Evolutionary conservation across 192 early-diverging fungal species (phyloP).

Genomic region (Rhizophagus prolifer): DNA sequence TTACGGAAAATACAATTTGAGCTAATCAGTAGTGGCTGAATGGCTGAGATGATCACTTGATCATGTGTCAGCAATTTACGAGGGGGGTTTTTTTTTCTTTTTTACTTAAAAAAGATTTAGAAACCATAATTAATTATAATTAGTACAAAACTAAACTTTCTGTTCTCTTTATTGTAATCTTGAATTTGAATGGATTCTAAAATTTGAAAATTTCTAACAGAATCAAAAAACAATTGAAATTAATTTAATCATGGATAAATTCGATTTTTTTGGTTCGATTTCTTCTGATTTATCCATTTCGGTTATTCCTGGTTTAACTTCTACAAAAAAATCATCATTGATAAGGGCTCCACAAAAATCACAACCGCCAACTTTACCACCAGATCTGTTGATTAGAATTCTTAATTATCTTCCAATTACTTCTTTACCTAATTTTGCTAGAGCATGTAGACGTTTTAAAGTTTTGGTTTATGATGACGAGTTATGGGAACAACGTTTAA

Average conservation of each 20-base stretch:
- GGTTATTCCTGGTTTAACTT: neutral
- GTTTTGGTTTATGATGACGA: conserved; percentile 76
- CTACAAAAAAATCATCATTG: neutral
- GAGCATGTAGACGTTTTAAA: conserved; percentile 70
- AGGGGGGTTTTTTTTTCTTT: too few relatives aligned
- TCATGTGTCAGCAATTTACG: too few relatives aligned
- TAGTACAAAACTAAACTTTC: too few relatives aligned
- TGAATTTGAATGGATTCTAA: neutral
- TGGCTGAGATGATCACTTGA: too few relatives aligned
- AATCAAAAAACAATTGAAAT: neutral
- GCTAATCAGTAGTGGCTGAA: too few relatives aligned
- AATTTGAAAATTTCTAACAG: neutral
- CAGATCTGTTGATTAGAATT: conserved; percentile 48
- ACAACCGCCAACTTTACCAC: conserved; percentile 35
- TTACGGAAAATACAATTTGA: too few relatives aligned
- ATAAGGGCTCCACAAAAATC: neutral
- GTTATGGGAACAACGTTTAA: conserved; percentile 69
- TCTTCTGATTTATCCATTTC: neutral
- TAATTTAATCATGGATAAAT: neutral
- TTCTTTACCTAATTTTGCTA: conserved; percentile 51
- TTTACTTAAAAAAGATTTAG: too few relatives aligned
- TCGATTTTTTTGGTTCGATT: neutral
- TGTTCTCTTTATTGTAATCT: too few relatives aligned
- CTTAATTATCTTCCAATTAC: conserved; percentile 48
- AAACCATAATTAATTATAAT: too few relatives aligned